Base-by-base conservation (phyloP, 1,139 yeast species). In the Blastobotrys illinoisensis region DNA sequence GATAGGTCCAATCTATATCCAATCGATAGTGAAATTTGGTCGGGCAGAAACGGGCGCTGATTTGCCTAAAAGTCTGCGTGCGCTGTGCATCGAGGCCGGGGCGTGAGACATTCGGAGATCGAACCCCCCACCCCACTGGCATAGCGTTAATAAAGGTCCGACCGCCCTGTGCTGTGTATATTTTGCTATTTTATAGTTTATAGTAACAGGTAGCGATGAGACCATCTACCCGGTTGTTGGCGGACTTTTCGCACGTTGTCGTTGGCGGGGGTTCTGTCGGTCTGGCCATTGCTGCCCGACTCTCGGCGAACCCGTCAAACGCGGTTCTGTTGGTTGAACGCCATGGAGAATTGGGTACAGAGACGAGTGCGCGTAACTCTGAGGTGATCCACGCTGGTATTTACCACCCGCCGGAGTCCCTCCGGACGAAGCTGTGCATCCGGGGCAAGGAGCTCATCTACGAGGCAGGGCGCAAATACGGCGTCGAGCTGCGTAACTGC, bases 311-410 rank as follows among this genome's bases (percentile, higher is more conserved):
- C 28, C 67, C 69, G 1, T 72, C 76, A 0, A 79, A 79, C 58
- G 67, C 70, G 2, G 90, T 88, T 0, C 71, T 88, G 1, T 67
- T 90, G 9, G 67, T 89, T 2, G 97, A 90, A 63, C 82, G 86
- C 62, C 82, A 89, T 65, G 68, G 71, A 1, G 74, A 74, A 24
- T 67, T 83, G 51, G 97, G 96, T 1, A 78, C 80, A 61, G 97
- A 90, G 65, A 89, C 96, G 0, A 85, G 95, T 1, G 80, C 95
- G 11, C 74, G 97, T 52, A 90, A 90, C 73, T 87, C 96, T 1
- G 97, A 90, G 64, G 97, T 90, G 28, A 85, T 90, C 40, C 97
- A 90, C 70, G 96, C 96, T 0, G 97, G 97, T 0, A 65, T 90
- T 7, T 90, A 90, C 67, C 86, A 87, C 64, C 95, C 96, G 0